Evolutionary conservation across 371 early-diverging fungal species (phyloP), one percentile per base, ranked within the genome.

Genomic region (Mortierella sp.): DNA sequence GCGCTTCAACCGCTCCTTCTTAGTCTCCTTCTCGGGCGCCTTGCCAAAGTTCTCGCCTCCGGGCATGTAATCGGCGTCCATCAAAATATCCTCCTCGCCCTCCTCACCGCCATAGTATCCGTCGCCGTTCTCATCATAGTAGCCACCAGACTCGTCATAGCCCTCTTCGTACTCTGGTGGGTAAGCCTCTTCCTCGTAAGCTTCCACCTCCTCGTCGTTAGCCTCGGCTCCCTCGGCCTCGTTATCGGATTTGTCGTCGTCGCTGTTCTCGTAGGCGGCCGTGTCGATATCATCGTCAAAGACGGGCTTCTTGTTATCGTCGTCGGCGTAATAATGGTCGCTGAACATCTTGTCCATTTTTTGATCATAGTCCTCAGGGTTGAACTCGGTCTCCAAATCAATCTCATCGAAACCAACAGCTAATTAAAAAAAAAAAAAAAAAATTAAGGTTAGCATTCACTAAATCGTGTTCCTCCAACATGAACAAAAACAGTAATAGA

Each of bases 311-410:
- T 90, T 90, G 63, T 87, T 88, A 41, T 83, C 91, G 29, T 83
- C 83, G 16, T 70, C 86, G 4, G 81, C 80, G 81, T 96, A 96
- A 80, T 94, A 96, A 8, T 90, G 88, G 38, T 97, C 96, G 76
- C 92, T 89, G 86, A 98, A 98, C 27, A 96, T 89, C 72, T 85
- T 82, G 21, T 88, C 83, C 98, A 99, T 98, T 88, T 95, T 93
- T 74, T 88, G 78, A 84, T 98, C 98, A 87, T 94, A 96, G 74
- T 92, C 91, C 2, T 90, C 90, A 12, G 97, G 96, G 88, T 98
- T 97, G 89, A 97, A 98, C 48, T 99, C 99, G 32, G 90, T 95
- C 43, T 97, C 97, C 29, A 98, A 84, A 89, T 96, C 97, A 46
- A 96, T 87, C 24, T 95, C 93, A 41, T 96, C 95, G 70, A 98